phyloP scores from a whole-genome alignment of 352 stramenopile genomes.

The Globisporangium barbulae region DNA sequence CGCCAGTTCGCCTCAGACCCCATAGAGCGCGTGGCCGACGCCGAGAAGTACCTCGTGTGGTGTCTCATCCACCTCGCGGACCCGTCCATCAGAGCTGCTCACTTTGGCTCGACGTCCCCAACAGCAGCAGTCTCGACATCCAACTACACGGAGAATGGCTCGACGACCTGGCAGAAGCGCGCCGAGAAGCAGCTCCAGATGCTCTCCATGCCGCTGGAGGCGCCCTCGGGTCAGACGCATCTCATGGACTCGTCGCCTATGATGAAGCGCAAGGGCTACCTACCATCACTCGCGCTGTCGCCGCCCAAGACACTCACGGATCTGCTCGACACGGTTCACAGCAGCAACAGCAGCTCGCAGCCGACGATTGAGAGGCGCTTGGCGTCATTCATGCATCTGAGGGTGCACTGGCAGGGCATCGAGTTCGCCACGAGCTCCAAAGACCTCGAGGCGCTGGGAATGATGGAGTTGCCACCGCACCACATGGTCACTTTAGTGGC shows the following conservation, averaged over 20 bases:
- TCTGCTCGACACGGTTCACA: constrained; percentile 47
- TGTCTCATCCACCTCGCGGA: constrained; percentile 45
- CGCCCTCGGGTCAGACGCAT: constrained; percentile 40
- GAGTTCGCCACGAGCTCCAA: constrained; percentile 35
- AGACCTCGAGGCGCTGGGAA: constrained; percentile 52
- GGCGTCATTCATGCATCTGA: constrained; percentile 13
- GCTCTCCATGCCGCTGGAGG: constrained; percentile 67
- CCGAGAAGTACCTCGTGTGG: constrained; percentile 69
- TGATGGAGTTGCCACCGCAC: constrained; percentile 38
- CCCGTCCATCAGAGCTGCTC: background rate
- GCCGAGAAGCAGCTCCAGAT: constrained; percentile 66
- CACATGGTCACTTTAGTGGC: constrained; percentile 60
- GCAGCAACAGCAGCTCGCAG: constrained; percentile 11
- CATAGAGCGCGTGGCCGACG: constrained; percentile 41
- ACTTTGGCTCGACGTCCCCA: constrained; percentile 1
- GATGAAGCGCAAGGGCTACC: constrained; percentile 68
- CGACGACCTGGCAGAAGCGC: constrained; percentile 52
- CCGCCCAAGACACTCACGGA: constrained; percentile 62
- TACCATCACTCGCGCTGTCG: constrained; percentile 54
- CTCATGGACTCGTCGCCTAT: constrained; percentile 70
- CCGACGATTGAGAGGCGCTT: constrained; percentile 3
- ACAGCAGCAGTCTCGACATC: background rate
- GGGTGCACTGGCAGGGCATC: constrained; percentile 30
- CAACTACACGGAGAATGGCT: constrained; percentile 7
- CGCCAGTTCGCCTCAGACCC: constrained; percentile 26